phyloP scores from a whole-genome alignment of 2,329 filamentous ascomycete species.

The Drechslera avenae region DNA sequence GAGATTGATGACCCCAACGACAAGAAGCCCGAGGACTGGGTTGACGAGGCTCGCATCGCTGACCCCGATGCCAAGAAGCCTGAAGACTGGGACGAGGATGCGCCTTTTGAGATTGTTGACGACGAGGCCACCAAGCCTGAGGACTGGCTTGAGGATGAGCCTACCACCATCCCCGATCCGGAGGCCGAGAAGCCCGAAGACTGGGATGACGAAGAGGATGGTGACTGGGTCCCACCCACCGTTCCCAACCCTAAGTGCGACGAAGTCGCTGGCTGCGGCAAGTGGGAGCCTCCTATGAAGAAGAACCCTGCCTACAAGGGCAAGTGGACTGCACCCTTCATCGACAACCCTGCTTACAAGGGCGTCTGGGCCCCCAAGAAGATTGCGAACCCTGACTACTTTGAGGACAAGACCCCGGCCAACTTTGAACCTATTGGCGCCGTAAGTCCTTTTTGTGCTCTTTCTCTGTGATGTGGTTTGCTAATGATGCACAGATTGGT shows the following conservation, averaged over 20 bases:
- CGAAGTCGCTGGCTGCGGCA: slow-evolving; percentile 90
- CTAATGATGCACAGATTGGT: slow-evolving; percentile 69
- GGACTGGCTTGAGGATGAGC: slow-evolving; percentile 94
- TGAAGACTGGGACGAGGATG: slow-evolving; percentile 98
- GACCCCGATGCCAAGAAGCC: slow-evolving; percentile 96
- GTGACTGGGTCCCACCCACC: slow-evolving; percentile 90
- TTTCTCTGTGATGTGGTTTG: background rate
- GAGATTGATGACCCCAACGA: slow-evolving; percentile 97
- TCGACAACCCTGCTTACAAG: slow-evolving; percentile 99
- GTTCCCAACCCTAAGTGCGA: slow-evolving; percentile 96
- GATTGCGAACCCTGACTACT: slow-evolving; percentile 96
- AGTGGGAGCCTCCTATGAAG: slow-evolving; percentile 89
- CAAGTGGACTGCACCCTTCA: slow-evolving; percentile 91
- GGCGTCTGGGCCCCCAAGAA: slow-evolving; percentile 91
- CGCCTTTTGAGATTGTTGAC: slow-evolving; percentile 93
- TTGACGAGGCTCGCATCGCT: slow-evolving; percentile 87
- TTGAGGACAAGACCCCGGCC: slow-evolving; percentile 93
- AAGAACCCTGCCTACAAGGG: slow-evolving; percentile 98
- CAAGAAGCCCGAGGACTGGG: slow-evolving; percentile 93
- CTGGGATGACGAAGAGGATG: slow-evolving; percentile 99
- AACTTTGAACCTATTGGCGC: slow-evolving; percentile 98
- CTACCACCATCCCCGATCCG: slow-evolving; percentile 81
- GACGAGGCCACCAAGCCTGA: slow-evolving; percentile 89
- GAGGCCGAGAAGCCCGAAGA: slow-evolving; percentile 97
- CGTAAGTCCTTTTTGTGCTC: slow-evolving; percentile 63